Base-by-base conservation (phyloP, 2,329 filamentous ascomycete species). In the Verticillium tricorpus region DNA sequence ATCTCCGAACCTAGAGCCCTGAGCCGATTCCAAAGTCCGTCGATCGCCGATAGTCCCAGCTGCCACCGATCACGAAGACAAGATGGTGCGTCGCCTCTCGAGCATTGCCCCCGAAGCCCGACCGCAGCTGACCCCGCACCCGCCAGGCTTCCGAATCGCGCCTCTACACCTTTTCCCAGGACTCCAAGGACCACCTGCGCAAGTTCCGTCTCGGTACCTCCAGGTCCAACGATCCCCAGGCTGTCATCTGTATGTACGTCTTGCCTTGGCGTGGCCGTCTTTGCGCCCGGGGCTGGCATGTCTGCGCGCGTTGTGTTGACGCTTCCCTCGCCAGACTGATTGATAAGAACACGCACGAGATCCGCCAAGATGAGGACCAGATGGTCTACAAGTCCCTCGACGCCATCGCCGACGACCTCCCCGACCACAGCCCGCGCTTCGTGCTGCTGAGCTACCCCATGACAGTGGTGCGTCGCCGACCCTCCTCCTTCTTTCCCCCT, bases 121-220 rank as follows among this genome's bases (percentile, higher is more conserved):
- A 63, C 39, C 25, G 25, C 8, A 9, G 35, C 62, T 64, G 40
- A 66, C 61, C 31, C 19, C 22, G 22, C 58, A 25, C 19, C 17
- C 34, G 14, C n/a, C 37, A 82, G 80, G 77, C 88, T 70, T 96
- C 93, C 72, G 93, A 97, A 82, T 88, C 92, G 65, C 85, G 93
- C 69, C 85, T 98, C 65, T 98, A 97, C 80, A 92, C 91, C 63
- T 96, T 98, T 85, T 96, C 93, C 35, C 85, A 88, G 66, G 92
- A 95, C 78, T 97, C 92, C 56, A 95, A 90, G 78, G 88, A 93
- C 67, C 89, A 93, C 72, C 86, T 99, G 67, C 90, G 92, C 76
- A 98, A 97, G 78, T 99, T 99, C 80, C 91, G 95, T 58, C 84
- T 99, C 32, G 87, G 89, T 31, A 98, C 95, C 2, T 97, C 93